These are phyloP conservation scores for Melanopsichium pennsylvanicum DNA, from an alignment of 1,284 basidiomycete species.

Conservation along the genomic window DNA sequence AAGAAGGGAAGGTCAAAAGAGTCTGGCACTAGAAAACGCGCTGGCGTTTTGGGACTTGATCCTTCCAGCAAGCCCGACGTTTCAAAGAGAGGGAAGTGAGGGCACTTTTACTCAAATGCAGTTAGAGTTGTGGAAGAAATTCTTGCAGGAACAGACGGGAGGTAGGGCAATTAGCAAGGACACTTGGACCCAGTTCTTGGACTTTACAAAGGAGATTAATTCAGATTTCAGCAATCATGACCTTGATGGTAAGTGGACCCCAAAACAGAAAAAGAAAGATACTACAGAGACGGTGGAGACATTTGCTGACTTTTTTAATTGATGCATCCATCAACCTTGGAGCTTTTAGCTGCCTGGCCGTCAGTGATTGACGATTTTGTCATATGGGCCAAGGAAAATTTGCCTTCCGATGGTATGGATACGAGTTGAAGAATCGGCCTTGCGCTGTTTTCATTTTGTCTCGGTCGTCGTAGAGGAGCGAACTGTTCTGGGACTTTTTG, in stretches of 20 bases:
- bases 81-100: constrained; percentile 63
- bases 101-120: constrained; percentile 76
- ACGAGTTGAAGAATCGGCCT: too few relatives aligned
- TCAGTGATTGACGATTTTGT: constrained; percentile 88
- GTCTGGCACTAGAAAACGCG: constrained; percentile 75
- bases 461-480: too few relatives aligned
- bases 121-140: constrained; percentile 84
- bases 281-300: too few relatives aligned
- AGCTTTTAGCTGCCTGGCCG: constrained; percentile 79
- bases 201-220: constrained; percentile 84
- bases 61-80: constrained; percentile 78
- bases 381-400: constrained; percentile 52
- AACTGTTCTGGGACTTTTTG: too few relatives aligned
- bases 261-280: background rate
- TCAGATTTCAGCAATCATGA: constrained; percentile 82
- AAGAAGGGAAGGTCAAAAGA: constrained; percentile 74
- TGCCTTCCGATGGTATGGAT: constrained; percentile 50
- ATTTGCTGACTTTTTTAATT: background rate
- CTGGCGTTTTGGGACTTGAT: constrained; percentile 85
- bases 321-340: background rate
- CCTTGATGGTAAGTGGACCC: constrained; percentile 75
- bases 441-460: too few relatives aligned
- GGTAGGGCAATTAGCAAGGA: constrained; percentile 89
- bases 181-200: constrained; percentile 84
- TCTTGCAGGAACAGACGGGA: constrained; percentile 73